Evolutionary conservation across 169 alveolate species (phyloP).

Genomic region (Plasmodium cynomolgi): DNA sequence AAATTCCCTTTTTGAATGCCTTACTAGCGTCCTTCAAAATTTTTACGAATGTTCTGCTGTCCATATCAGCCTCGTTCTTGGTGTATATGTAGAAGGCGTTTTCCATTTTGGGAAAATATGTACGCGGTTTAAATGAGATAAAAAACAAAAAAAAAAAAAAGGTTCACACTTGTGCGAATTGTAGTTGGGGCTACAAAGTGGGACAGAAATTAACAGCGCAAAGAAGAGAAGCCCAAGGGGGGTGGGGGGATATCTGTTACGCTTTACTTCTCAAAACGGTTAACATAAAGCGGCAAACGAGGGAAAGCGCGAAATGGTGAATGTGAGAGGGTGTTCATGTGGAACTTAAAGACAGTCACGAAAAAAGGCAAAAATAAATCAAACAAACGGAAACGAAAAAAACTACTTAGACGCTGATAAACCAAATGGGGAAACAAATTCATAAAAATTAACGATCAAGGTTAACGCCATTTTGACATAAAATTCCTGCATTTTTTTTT

Average conservation of each 20-base stretch:
- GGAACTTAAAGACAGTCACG: background rate
- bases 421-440: background rate
- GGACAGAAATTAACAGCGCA: background rate
- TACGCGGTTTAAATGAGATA: background rate
- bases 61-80: constrained; percentile 85
- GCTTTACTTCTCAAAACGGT: background rate
- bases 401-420: background rate
- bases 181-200: background rate
- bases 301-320: background rate
- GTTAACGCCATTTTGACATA: constrained; percentile 9
- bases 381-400: background rate
- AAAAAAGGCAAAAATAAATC: constrained; percentile 12
- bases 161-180: background rate
- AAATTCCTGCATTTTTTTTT: background rate
- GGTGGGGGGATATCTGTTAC: background rate
- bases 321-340: constrained; percentile 5
- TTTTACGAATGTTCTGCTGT: constrained; percentile 87
- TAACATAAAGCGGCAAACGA: background rate
- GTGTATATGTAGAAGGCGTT: constrained; percentile 84
- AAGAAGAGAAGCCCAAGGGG: background rate
- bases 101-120: constrained; percentile 66
- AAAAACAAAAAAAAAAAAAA: background rate
- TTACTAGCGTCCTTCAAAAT: constrained; percentile 84
- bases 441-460: constrained; percentile 3
- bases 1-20: background rate